Evolutionary conservation across 441 rosid genomes (phyloP).

Genomic region (Hura crepitans): DNA sequence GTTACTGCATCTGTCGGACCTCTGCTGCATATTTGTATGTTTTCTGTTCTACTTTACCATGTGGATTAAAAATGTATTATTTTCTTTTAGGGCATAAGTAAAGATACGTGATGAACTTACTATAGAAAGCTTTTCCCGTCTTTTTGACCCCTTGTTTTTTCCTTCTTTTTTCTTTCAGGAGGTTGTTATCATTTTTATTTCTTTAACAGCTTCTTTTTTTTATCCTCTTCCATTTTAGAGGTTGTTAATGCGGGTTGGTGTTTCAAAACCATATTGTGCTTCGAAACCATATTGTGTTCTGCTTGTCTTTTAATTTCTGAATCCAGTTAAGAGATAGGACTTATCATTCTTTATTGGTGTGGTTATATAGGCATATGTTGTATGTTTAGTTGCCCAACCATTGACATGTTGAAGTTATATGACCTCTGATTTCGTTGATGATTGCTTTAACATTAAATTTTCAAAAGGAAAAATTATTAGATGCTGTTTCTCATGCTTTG

Average conservation of each 20-base stretch:
- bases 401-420: not conserved
- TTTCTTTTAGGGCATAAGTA: too few relatives aligned
- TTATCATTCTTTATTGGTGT: not conserved
- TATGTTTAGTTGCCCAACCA: not conserved
- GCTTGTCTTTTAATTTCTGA: not conserved
- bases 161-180: too few relatives aligned
- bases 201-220: too few relatives aligned
- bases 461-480: not conserved
- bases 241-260: not conserved
- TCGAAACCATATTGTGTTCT: constrained; percentile 1
- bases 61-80: too few relatives aligned
- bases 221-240: not conserved
- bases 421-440: not conserved
- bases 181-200: too few relatives aligned
- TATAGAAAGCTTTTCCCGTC: too few relatives aligned
- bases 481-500: not conserved
- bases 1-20: too few relatives aligned
- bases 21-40: too few relatives aligned
- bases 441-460: not conserved
- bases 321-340: not conserved
- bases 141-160: too few relatives aligned
- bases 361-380: not conserved
- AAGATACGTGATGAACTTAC: too few relatives aligned
- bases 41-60: too few relatives aligned
- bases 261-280: not conserved